A percentile compares a stretch with the other conserved stretches of the same genome.
phyloP scores from a whole-genome alignment of 1,139 yeast genomes.

The Taphrina deformans region DNA sequence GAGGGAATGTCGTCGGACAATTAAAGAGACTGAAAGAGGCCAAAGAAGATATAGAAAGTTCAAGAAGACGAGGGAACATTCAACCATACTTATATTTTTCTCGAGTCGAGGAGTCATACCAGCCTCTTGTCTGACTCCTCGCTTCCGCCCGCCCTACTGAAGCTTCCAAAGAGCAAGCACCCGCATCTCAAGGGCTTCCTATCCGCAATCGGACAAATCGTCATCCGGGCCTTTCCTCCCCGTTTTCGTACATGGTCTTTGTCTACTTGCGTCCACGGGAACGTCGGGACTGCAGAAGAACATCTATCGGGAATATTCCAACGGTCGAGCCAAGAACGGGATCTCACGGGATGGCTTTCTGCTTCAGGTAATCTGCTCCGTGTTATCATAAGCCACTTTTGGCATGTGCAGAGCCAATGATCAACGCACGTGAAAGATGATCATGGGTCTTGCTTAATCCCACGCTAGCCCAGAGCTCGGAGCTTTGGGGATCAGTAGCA shows the following conservation, averaged over 20 bases:
- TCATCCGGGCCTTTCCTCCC: not conserved
- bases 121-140: slow-evolving; percentile 22
- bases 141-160: slow-evolving; percentile 3
- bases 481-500: no score
- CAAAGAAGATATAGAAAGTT: not conserved
- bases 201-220: not conserved
- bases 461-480: no score
- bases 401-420: no score
- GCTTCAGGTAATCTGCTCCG: not conserved
- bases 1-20: not conserved
- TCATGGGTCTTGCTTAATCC: no score
- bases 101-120: slow-evolving; percentile 12
- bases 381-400: not conserved
- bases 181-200: not conserved
- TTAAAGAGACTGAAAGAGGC: not conserved
- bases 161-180: not conserved
- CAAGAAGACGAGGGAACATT: not conserved
- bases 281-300: not conserved
- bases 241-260: not conserved
- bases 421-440: not conserved
- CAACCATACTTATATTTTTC: not conserved
- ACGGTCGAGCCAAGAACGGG: not conserved
- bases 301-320: not conserved
- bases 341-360: not conserved
- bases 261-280: slow-evolving; percentile 6